phyloP scores from a whole-genome alignment of 2,329 filamentous ascomycete species.

The Colletotrichum tropicicola region DNA sequence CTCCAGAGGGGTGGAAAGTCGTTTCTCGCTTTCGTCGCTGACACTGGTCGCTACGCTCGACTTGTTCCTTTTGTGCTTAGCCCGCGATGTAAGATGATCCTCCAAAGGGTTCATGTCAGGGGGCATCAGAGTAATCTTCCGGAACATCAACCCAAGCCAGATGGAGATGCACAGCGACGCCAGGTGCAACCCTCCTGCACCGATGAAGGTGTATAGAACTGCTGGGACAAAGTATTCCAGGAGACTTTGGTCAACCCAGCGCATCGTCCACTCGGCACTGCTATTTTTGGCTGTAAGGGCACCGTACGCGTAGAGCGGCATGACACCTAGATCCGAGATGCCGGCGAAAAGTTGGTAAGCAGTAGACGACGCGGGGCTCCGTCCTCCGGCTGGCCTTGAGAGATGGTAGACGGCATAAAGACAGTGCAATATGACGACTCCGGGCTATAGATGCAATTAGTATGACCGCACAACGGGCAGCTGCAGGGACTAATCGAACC shows the following conservation, averaged over 20 bases:
- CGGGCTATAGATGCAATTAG: conserved; percentile 65
- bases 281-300: conserved; percentile 56
- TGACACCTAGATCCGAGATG: conserved; percentile 70
- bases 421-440: conserved; percentile 76
- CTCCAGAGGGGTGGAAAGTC: conserved; percentile 58
- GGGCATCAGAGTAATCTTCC: conserved; percentile 81
- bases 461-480: background rate
- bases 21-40: conserved; percentile 64
- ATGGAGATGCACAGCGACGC: conserved; percentile 75
- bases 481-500: conserved; percentile 58
- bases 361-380: conserved; percentile 81
- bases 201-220: conserved; percentile 74
- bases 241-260: conserved; percentile 66
- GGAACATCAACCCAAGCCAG: conserved; percentile 82
- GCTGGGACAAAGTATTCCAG: conserved; percentile 69
- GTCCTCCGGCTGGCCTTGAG: conserved; percentile 71
- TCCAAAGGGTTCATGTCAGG: conserved; percentile 97
- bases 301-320: conserved; percentile 66
- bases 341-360: conserved; percentile 90
- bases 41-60: conserved; percentile 60
- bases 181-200: conserved; percentile 73
- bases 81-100: conserved; percentile 79
- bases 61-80: conserved; percentile 79
- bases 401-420: conserved; percentile 86
- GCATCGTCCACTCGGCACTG: conserved; percentile 69